A percentile compares a stretch with the other conserved stretches of the same genome.
Evolutionary conservation across 2,329 filamentous ascomycete species (phyloP).

Genomic region (Diatrype stigma): DNA sequence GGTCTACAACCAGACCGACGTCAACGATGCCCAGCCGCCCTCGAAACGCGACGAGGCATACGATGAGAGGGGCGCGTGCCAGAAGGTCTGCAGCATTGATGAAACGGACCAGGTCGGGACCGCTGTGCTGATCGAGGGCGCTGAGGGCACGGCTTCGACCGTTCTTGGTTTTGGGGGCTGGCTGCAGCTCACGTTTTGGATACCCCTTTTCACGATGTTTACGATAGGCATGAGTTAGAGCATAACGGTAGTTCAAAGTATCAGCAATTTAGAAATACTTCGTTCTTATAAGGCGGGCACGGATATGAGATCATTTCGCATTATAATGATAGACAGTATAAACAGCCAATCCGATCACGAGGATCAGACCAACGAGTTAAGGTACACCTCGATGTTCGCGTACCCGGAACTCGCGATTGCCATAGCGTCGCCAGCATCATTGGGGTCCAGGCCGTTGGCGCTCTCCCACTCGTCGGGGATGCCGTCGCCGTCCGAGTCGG

Average conservation of each 20-base stretch:
- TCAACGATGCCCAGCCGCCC: not conserved
- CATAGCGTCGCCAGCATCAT: conserved; percentile 37
- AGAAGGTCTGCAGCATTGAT: conserved; percentile 31
- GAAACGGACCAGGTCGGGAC: conserved; percentile 28
- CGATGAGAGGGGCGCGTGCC: conserved; percentile 13
- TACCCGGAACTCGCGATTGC: conserved; percentile 38
- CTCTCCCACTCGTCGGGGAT: conserved; percentile 46
- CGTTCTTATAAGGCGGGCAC: no score
- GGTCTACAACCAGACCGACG: conserved; percentile 44
- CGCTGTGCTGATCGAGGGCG: conserved; percentile 24
- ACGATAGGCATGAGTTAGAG: not conserved
- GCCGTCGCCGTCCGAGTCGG: conserved; percentile 44
- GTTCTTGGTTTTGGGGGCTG: conserved; percentile 6
- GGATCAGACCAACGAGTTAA: conserved; percentile 40
- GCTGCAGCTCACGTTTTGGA: not conserved
- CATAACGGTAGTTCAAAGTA: no score
- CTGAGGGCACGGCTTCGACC: not conserved
- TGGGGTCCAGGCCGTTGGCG: conserved; percentile 36
- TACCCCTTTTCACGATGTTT: not conserved
- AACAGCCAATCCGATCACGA: not conserved
- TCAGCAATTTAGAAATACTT: not conserved
- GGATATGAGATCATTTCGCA: no score
- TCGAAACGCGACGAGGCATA: not conserved
- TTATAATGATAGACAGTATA: no score
- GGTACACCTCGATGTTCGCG: conserved; percentile 45